Conservation (phyloP, 129 eudicot species). For the Arctium minus region DNA sequence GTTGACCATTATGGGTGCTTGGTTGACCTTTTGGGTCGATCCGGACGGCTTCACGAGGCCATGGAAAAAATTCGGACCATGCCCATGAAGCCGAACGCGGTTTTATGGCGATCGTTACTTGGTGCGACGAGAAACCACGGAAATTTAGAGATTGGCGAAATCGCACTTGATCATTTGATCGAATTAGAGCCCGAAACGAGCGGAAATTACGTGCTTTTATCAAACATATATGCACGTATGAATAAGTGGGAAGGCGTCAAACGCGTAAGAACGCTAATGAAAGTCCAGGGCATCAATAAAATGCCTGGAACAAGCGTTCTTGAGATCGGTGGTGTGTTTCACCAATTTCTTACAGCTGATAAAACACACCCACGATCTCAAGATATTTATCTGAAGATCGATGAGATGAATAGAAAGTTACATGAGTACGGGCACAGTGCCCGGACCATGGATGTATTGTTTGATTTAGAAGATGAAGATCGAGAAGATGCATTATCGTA, state of each 20-base stretch:
- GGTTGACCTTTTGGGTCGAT: constrained; percentile 77
- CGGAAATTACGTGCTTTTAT: constrained; percentile 68
- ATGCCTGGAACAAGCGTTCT: constrained; percentile 50
- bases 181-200: constrained; percentile 62
- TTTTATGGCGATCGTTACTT: constrained; percentile 66
- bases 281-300: constrained; percentile 44
- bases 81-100: constrained; percentile 66
- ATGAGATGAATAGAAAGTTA: constrained; percentile 43
- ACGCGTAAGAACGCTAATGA: constrained; percentile 53
- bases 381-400: constrained; percentile 46
- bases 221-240: constrained; percentile 50
- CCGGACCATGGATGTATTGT: constrained; percentile 22
- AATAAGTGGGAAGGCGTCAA: constrained; percentile 63
- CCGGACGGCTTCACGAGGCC: constrained; percentile 61
- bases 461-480: constrained; percentile 39
- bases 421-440: constrained; percentile 28
- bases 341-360: constrained; percentile 57
- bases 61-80: constrained; percentile 37
- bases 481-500: constrained; percentile 31
- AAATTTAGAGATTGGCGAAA: constrained; percentile 48
- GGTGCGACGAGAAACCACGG: constrained; percentile 69
- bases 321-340: constrained; percentile 52
- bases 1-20: constrained; percentile 69
- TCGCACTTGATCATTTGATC: constrained; percentile 48
- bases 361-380: constrained; percentile 42